phyloP scores from a whole-genome alignment of 140 eudicot genomes.

The Anethum foeniculum region DNA sequence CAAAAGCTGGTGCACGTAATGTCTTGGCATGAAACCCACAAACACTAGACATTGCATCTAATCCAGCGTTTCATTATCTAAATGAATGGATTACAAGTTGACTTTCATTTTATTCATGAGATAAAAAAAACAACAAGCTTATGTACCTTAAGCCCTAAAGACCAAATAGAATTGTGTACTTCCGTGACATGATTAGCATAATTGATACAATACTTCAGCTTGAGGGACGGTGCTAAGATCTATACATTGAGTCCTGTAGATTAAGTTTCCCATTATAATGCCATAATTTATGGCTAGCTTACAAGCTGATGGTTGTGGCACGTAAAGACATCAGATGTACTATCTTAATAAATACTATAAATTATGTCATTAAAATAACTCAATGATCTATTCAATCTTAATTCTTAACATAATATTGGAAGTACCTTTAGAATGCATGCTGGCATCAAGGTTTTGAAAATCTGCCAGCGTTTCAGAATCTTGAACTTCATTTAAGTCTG shows the following conservation, averaged over 20 bases:
- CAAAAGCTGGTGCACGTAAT: not conserved
- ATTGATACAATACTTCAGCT: not conserved
- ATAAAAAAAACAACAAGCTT: not conserved
- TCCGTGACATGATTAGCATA: not conserved
- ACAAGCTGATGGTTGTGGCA: not conserved
- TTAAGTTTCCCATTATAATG: not conserved
- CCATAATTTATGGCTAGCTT: not conserved
- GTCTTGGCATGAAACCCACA: not conserved
- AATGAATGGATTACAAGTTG: not conserved
- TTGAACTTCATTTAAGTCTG: slow-evolving; percentile 24
- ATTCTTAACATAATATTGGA: not conserved
- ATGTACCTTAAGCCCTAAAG: not conserved
- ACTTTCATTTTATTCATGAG: not conserved
- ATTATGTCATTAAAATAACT: not conserved
- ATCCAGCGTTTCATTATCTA: not conserved
- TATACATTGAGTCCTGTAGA: not conserved
- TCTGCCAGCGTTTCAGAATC: slow-evolving; percentile 22
- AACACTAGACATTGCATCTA: not conserved
- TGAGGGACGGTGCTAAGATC: not conserved
- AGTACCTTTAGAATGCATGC: slow-evolving; percentile 23
- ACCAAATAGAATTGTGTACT: not conserved
- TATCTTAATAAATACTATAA: not conserved
- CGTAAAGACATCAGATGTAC: not conserved
- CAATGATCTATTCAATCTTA: not conserved
- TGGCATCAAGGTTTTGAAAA: slow-evolving; percentile 19